Evolutionary conservation across 139 green algal species (phyloP), one percentile per base, ranked within the genome.

Genomic region (Ulvella scutata): DNA sequence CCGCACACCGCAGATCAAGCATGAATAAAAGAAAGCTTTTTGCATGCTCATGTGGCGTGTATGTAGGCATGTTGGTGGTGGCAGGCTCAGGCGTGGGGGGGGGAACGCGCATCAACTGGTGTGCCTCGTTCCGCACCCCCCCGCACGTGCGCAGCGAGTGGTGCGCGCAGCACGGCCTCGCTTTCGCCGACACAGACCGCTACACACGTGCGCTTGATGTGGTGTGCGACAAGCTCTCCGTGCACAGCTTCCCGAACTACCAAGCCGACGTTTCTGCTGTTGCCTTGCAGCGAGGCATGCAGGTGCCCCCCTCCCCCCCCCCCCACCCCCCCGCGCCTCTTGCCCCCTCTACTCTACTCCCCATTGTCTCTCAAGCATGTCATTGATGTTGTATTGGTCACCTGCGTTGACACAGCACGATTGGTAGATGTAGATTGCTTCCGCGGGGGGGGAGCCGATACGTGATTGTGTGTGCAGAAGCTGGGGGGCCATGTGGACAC

Each of bases 101-200:
- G 31, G 88, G 88, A 20, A 90, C 84, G 10, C 82, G 85, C 44
- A 78, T 93, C 80, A 93, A 93, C 77, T 93, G 88, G 88, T 81
- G 62, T 13, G 86, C 80, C 21, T 81, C 73, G n/a, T 62, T 87
- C 33, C 76, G 60, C 72, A 76, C 82, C 3, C 82, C 81, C 20
- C 34, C 74, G 21, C 80, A 84, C 26, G 80, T 87, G 17, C 62
- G 62, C 28, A 37, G 67, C 3, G 82, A 85, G 77, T 85, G 82
- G 80, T 73, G 76, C 4, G 43, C 72, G 3, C 78, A 35, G 0
- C 75, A 82, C 34, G 34, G 72, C 38, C 62, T 79, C 1, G 4
- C 40, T 7, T n/a, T 20, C n/a, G 37, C 73, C 1, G 67, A 39
- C 2, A 40, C 62, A 20, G 74, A 10, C 13, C 34, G 38, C 2